phyloP scores from a whole-genome alignment of 768 basidiomycete genomes.

The Tephrocybe sp. region DNA sequence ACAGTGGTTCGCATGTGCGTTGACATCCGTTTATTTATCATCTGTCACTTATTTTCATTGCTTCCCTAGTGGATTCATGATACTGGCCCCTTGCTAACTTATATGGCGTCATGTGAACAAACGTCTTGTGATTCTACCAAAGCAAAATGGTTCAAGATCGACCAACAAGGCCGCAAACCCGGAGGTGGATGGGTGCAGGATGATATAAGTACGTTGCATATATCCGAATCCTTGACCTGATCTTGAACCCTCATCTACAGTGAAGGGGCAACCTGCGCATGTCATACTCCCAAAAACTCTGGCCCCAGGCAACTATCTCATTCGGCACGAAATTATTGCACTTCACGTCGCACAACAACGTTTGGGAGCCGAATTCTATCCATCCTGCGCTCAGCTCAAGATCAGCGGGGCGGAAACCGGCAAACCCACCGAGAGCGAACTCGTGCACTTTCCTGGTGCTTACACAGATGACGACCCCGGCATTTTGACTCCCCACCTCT shows the following conservation, averaged over 20 bases:
- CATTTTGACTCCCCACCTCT: too few relatives aligned
- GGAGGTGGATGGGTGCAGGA: constrained; percentile 37
- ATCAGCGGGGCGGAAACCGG: constrained; percentile 57
- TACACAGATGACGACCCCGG: constrained; percentile 73
- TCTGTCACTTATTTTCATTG: not conserved
- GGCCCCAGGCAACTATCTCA: constrained; percentile 67
- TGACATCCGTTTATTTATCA: constrained; percentile 26
- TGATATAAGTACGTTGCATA: constrained; percentile 54
- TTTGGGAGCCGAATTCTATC: constrained; percentile 83
- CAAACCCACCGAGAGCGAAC: constrained; percentile 42
- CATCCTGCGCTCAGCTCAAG: constrained; percentile 61
- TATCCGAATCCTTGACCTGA: too few relatives aligned
- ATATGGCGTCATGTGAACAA: constrained; percentile 64
- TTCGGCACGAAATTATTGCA: constrained; percentile 81
- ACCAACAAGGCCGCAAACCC: constrained; percentile 40
- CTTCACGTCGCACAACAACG: constrained; percentile 75
- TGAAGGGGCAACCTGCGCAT: constrained; percentile 38
- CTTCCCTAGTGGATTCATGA: constrained; percentile 53
- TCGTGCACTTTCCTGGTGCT: constrained; percentile 70
- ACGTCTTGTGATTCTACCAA: constrained; percentile 53
- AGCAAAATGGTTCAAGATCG: constrained; percentile 77
- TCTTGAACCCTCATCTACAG: constrained; percentile 43
- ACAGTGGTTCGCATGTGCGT: constrained; percentile 34
- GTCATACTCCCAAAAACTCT: constrained; percentile 51
- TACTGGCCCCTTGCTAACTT: constrained; percentile 71